These are phyloP conservation scores for Lotus japonicus DNA, from an alignment of 306 rosid genomes.

Conservation along the genomic window DNA sequence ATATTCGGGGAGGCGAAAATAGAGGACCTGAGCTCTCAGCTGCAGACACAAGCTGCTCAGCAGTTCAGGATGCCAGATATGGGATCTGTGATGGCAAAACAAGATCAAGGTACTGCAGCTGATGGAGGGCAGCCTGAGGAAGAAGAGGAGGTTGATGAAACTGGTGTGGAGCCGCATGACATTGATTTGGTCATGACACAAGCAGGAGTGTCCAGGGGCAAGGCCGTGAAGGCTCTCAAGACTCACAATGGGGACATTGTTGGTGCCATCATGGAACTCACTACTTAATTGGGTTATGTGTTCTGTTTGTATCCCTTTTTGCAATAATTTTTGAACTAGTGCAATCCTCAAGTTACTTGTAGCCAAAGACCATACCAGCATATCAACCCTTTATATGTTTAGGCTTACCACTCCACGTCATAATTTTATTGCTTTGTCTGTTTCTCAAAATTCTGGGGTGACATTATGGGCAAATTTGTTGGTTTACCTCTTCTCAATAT, in stretches of 20 bases:
- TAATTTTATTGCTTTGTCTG: slow-evolving; percentile 17
- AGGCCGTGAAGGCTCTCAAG: slow-evolving; percentile 93
- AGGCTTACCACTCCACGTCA: slow-evolving; percentile 20
- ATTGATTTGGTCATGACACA: slow-evolving; percentile 92
- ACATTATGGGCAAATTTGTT: background rate
- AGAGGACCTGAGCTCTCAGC: slow-evolving; percentile 82
- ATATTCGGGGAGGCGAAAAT: slow-evolving; percentile 87
- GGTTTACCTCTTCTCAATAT: too few relatives aligned
- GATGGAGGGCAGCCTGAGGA: slow-evolving; percentile 48
- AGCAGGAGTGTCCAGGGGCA: slow-evolving; percentile 78
- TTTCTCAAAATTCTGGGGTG: background rate
- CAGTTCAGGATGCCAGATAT: slow-evolving; percentile 86
- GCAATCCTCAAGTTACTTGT: background rate
- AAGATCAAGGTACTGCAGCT: slow-evolving; percentile 45
- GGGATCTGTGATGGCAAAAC: slow-evolving; percentile 53
- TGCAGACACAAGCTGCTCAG: slow-evolving; percentile 88
- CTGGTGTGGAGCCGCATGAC: slow-evolving; percentile 71
- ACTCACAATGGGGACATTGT: slow-evolving; percentile 76
- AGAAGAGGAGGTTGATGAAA: slow-evolving; percentile 68
- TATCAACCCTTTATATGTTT: slow-evolving; percentile 21
- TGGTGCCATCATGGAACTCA: slow-evolving; percentile 89
- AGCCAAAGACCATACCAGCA: slow-evolving; percentile 17
- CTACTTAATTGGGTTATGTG: slow-evolving; percentile 36
- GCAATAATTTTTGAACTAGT: slow-evolving; percentile 5
- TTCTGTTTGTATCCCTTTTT: slow-evolving; percentile 6